Evolutionary conservation across 192 early-diverging fungal species (phyloP).

Genomic region (Glomus cerebriforme): DNA sequence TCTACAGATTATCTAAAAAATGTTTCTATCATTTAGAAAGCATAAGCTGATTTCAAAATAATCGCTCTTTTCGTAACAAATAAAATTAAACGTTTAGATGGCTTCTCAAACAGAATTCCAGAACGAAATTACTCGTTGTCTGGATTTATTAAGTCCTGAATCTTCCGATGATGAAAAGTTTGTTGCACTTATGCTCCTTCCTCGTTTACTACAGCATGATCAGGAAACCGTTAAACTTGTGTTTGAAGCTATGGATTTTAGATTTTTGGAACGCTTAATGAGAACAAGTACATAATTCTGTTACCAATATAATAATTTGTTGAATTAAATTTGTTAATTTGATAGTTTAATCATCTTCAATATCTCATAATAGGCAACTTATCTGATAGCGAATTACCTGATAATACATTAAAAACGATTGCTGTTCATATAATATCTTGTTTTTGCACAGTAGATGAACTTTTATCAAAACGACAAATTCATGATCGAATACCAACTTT

Average conservation of each 20-base stretch:
- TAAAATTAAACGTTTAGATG: too few species aligned
- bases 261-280: conserved; percentile 52
- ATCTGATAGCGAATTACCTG: conserved; percentile 36
- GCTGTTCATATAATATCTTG: conserved; percentile 46
- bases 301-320: neutral
- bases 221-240: conserved; percentile 35
- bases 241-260: conserved; percentile 54
- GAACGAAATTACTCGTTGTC: conserved; percentile 36
- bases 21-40: too few species aligned
- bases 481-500: conserved; percentile 41
- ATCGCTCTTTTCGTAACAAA: too few species aligned
- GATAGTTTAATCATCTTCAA: neutral
- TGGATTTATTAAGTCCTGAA: conserved; percentile 41
- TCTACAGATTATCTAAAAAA: too few species aligned
- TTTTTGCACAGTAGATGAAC: conserved; percentile 36
- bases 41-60: too few species aligned
- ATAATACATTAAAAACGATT: conserved; percentile 41
- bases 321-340: neutral
- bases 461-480: conserved; percentile 33
- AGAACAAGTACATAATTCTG: conserved; percentile 41
- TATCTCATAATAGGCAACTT: conserved; percentile 13
- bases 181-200: conserved; percentile 50
- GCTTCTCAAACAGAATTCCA: neutral
- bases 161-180: conserved; percentile 54
- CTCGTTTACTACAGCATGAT: conserved; percentile 47